Evolutionary conservation across 2,329 filamentous ascomycete species (phyloP).

Genomic region (Diaporthe vexans): DNA sequence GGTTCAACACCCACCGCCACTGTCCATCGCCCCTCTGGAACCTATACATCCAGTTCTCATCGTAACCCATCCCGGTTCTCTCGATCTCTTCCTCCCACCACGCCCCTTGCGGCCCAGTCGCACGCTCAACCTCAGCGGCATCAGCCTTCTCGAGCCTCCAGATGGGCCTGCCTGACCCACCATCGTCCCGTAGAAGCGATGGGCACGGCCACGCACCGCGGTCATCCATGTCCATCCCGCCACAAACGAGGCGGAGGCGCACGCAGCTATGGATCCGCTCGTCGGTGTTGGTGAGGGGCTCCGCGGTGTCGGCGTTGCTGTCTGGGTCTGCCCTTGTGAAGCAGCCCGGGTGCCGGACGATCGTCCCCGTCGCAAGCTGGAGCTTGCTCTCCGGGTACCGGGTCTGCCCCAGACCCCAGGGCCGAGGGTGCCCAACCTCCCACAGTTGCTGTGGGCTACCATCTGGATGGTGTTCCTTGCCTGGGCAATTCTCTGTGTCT

Average conservation of each 20-base stretch:
- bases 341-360: conserved; percentile 52
- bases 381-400: conserved; percentile 47
- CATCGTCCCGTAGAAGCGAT: conserved; percentile 44
- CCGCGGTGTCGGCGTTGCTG: conserved; percentile 52
- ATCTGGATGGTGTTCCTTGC: conserved; percentile 46
- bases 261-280: conserved; percentile 54
- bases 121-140: conserved; percentile 30
- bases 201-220: conserved; percentile 48
- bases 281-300: conserved; percentile 54
- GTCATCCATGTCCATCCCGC: conserved; percentile 53
- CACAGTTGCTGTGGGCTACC: conserved; percentile 42
- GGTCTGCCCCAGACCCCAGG: conserved; percentile 50
- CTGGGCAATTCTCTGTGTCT: conserved; percentile 48
- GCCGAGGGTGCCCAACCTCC: conserved; percentile 44
- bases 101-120: conserved; percentile 9
- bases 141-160: conserved; percentile 47
- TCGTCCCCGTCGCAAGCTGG: conserved; percentile 47
- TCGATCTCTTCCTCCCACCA: conserved; percentile 41
- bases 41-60: conserved; percentile 45
- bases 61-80: conserved; percentile 42
- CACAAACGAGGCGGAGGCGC: conserved; percentile 48
- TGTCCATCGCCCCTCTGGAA: conserved; percentile 45
- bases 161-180: conserved; percentile 37
- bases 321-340: conserved; percentile 54
- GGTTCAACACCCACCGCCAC: conserved; percentile 51